These are phyloP conservation scores for Mucor sp. DNA, from an alignment of 371 early-diverging fungal genomes.

Conservation along the genomic window DNA sequence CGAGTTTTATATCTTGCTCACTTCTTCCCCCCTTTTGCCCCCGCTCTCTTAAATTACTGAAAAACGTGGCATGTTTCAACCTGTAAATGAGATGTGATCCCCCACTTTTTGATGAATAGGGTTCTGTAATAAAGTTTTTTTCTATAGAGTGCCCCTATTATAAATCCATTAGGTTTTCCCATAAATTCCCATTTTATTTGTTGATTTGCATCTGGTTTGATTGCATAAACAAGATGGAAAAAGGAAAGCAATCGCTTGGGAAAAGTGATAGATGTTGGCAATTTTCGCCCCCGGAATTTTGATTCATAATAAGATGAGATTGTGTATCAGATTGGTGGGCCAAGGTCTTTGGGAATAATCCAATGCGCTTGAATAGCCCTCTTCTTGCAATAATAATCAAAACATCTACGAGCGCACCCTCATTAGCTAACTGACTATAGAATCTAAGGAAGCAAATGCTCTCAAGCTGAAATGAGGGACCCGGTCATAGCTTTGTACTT, in stretches of 20 bases:
- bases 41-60: not conserved
- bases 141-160: not conserved
- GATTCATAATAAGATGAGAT: no score
- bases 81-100: not conserved
- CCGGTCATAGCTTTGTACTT: not conserved
- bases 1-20: not conserved
- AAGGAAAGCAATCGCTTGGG: not conserved
- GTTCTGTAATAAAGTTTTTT: not conserved
- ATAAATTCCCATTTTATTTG: not conserved
- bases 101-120: not conserved
- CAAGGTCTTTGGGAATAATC: no score
- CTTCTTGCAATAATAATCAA: no score
- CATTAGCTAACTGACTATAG: no score
- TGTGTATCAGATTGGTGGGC: no score
- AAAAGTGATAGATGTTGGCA: not conserved
- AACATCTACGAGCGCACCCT: no score
- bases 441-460: no score
- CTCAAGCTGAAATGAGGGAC: not conserved
- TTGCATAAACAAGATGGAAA: not conserved
- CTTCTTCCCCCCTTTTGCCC: not conserved
- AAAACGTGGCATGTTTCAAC: conserved; percentile 1
- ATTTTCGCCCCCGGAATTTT: not conserved
- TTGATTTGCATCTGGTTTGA: not conserved
- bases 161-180: not conserved
- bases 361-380: no score